These are phyloP conservation scores for Paralagenidium karlingii DNA, from an alignment of 352 stramenopile species.

Conservation along the genomic window DNA sequence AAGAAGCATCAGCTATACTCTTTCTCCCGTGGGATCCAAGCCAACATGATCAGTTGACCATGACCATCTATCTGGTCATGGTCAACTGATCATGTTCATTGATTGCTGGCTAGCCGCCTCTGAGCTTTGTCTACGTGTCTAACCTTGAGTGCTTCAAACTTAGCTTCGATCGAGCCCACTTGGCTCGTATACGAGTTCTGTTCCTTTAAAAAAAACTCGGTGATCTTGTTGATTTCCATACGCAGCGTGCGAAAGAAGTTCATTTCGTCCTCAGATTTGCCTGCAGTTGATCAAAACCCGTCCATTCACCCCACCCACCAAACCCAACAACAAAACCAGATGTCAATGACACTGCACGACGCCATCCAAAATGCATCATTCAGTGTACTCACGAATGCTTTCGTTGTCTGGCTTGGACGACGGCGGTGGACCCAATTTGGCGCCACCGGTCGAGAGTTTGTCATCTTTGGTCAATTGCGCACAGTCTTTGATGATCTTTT, in stretches of 20 bases:
- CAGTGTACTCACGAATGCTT: slow-evolving; percentile 68
- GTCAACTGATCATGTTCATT: no score
- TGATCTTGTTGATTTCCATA: slow-evolving; percentile 77
- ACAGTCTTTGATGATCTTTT: slow-evolving; percentile 86
- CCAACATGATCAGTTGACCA: no score
- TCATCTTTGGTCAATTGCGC: slow-evolving; percentile 79
- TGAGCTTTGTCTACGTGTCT: not conserved
- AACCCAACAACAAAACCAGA: not conserved
- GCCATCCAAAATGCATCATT: not conserved
- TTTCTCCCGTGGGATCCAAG: no score
- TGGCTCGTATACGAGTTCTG: slow-evolving; percentile 57
- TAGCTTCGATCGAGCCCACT: slow-evolving; percentile 48
- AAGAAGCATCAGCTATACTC: not conserved
- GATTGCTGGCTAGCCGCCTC: not conserved
- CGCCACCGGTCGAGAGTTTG: no score
- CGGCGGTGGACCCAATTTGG: no score
- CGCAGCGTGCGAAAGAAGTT: slow-evolving; percentile 83
- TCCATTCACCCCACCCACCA: not conserved
- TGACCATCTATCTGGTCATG: no score
- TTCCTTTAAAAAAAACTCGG: slow-evolving; percentile 76
- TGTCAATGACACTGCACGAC: no score
- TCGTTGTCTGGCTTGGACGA: slow-evolving; percentile 75
- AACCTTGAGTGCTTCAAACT: slow-evolving; percentile 55
- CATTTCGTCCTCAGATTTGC: slow-evolving; percentile 71
- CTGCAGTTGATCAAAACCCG: slow-evolving; percentile 11